phyloP scores from a whole-genome alignment of 352 stramenopile genomes.

The Globisporangium nagaii region DNA sequence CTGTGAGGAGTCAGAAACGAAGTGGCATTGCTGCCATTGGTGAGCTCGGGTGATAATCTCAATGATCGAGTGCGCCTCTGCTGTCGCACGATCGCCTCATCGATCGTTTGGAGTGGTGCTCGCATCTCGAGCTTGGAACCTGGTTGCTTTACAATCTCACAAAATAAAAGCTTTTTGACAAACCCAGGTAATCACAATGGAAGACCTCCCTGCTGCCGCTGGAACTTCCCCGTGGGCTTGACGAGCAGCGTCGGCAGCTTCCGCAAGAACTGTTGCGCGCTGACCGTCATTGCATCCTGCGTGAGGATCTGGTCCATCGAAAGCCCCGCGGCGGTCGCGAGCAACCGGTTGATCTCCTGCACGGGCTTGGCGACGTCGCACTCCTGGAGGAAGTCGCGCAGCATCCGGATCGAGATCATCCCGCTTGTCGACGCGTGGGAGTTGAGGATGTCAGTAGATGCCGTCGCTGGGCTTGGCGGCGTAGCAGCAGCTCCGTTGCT shows the following conservation, averaged over 20 bases:
- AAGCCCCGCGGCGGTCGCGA: slow-evolving; percentile 27
- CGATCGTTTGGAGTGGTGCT: too few relatives aligned
- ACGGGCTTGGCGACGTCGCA: slow-evolving; percentile 50
- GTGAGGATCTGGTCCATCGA: slow-evolving; percentile 47
- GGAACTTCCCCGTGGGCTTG: slow-evolving; percentile 36
- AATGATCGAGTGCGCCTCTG: too few relatives aligned
- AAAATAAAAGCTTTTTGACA: too few relatives aligned
- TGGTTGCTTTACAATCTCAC: too few relatives aligned
- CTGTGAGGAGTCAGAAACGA: too few relatives aligned
- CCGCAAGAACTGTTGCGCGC: slow-evolving; percentile 29
- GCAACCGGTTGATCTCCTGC: slow-evolving; percentile 36
- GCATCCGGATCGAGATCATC: slow-evolving; percentile 43
- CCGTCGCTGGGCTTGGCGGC: not conserved
- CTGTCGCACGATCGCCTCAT: too few relatives aligned
- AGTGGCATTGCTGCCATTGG: too few relatives aligned
- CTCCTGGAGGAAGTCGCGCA: slow-evolving; percentile 37
- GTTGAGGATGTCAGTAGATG: too few relatives aligned
- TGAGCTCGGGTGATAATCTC: too few relatives aligned
- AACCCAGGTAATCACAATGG: too few relatives aligned
- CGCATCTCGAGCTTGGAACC: too few relatives aligned
- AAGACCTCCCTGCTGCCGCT: not conserved
- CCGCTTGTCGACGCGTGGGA: not conserved
- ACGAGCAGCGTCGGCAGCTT: slow-evolving; percentile 41
- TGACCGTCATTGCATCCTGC: slow-evolving; percentile 52
- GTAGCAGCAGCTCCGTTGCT: too few relatives aligned